Conservation (phyloP, 306 rosid species). For the Quercus engelmannii region DNA sequence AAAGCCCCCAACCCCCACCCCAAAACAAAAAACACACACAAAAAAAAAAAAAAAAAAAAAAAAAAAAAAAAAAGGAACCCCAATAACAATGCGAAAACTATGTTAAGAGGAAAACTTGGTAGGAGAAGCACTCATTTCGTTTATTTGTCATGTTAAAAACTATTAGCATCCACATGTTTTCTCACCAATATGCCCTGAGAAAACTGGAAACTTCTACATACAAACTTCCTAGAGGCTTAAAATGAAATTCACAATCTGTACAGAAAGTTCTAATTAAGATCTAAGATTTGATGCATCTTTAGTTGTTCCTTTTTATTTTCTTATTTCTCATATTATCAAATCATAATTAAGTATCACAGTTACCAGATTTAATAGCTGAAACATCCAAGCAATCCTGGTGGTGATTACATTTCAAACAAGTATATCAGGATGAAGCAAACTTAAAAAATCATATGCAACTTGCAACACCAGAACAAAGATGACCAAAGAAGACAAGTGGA, state of each 20-base stretch:
- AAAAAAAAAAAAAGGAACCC: not conserved
- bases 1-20: not conserved
- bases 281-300: not conserved
- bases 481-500: constrained; percentile 2
- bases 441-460: not conserved
- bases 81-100: too few relatives aligned
- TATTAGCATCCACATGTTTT: not conserved
- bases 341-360: not conserved
- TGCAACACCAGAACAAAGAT: not conserved
- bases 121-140: not conserved
- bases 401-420: not conserved
- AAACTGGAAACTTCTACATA: not conserved
- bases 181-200: not conserved
- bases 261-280: not conserved
- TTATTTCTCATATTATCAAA: not conserved
- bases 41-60: not conserved
- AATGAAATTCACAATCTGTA: not conserved
- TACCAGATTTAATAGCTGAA: not conserved
- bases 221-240: not conserved
- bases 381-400: not conserved
- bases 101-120: not conserved
- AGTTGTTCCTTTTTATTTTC: not conserved
- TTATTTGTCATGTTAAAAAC: not conserved
- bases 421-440: not conserved
- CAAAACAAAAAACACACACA: not conserved